These are phyloP conservation scores for Furcasterigmium furcatum DNA, from an alignment of 2,329 filamentous ascomycete species.

Conservation along the genomic window DNA sequence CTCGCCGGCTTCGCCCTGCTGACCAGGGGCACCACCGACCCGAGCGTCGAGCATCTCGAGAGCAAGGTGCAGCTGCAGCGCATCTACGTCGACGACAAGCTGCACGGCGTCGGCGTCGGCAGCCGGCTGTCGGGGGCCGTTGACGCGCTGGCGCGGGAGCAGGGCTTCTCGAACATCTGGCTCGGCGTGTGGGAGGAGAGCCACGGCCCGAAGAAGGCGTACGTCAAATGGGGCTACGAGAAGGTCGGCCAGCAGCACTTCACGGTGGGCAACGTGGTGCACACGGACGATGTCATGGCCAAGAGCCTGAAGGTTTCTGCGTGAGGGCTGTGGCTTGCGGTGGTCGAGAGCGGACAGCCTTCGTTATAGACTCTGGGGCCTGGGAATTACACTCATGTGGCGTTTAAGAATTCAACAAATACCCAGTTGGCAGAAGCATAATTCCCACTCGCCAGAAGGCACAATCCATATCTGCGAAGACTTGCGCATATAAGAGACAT, in stretches of 20 bases:
- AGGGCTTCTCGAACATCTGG: constrained; percentile 37
- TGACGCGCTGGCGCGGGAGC: constrained; percentile 27
- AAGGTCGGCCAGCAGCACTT: constrained; percentile 38
- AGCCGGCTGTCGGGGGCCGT: constrained; percentile 22
- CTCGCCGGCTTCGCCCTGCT: constrained; percentile 38
- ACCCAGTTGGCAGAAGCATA: no score
- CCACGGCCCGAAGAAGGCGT: constrained; percentile 29
- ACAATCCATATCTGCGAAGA: no score
- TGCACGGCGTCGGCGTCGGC: constrained; percentile 35
- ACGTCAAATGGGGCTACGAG: constrained; percentile 35
- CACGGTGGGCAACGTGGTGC: constrained; percentile 32
- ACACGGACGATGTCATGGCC: constrained; percentile 38
- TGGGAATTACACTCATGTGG: no score
- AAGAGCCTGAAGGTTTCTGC: constrained; percentile 20
- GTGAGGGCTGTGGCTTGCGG: no score
- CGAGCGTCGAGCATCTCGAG: constrained; percentile 26
- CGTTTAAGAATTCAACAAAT: no score
- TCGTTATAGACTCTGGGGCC: no score
- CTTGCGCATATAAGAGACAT: no score
- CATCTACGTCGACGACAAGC: constrained; percentile 31
- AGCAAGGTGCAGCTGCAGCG: constrained; percentile 36
- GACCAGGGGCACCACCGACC: constrained; percentile 30
- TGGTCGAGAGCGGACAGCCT: no score
- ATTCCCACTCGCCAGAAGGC: no score
- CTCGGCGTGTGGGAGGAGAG: constrained; percentile 47